Conservation (phyloP, 2,329 filamentous ascomycete genomes). For the Trichoderma endophyticum region DNA sequence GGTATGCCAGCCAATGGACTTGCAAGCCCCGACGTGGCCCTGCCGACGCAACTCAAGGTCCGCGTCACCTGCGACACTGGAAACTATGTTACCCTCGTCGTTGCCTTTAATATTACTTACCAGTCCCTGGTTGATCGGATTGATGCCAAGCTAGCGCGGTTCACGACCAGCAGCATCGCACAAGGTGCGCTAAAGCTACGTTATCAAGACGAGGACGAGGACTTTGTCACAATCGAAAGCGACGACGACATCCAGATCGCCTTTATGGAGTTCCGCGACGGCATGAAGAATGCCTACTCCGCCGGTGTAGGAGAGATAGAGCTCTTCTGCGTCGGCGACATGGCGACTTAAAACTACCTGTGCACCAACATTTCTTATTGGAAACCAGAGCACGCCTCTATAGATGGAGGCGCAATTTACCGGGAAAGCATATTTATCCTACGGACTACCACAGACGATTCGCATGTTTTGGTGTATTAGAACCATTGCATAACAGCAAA, state of each 20-base stretch:
- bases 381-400: background rate
- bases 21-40: conserved; percentile 48
- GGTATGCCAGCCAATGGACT: conserved; percentile 28
- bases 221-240: conserved; percentile 88
- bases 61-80: conserved; percentile 85
- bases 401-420: background rate
- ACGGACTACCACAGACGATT: conserved; percentile 23
- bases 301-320: conserved; percentile 86
- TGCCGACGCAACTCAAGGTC: conserved; percentile 81
- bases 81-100: conserved; percentile 92
- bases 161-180: conserved; percentile 79
- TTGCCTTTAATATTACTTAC: conserved; percentile 91
- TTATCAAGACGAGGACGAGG: conserved; percentile 88
- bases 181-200: conserved; percentile 80
- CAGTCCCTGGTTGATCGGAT: conserved; percentile 92
- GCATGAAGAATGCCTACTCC: conserved; percentile 51
- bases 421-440: conserved; percentile 1
- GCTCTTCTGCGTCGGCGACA: conserved; percentile 68
- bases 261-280: conserved; percentile 90
- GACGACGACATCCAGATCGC: conserved; percentile 97
- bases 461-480: conserved; percentile 33
- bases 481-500: conserved; percentile 20
- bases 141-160: conserved; percentile 87
- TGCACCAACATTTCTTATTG: conserved; percentile 6
- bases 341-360: conserved; percentile 24